Evolutionary conservation across 2,329 filamentous ascomycete genomes (phyloP).

Genomic region (Talaromyces sp.): DNA sequence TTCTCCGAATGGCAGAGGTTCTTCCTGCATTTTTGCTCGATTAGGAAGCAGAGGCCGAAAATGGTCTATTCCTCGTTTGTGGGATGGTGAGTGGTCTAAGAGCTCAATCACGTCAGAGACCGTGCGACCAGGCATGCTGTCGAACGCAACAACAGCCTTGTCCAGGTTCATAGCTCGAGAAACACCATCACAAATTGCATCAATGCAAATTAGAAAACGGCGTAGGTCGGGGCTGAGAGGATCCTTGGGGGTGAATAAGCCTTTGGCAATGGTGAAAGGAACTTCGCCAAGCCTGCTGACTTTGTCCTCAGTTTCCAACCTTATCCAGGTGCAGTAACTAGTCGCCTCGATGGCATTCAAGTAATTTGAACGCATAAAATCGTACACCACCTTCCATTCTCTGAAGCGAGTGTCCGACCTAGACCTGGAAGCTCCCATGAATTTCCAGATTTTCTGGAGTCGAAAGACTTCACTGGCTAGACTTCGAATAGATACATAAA

Average conservation of each 20-base stretch:
- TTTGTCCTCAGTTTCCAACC: constrained; percentile 24
- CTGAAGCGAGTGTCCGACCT: neutral
- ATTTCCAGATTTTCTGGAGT: constrained; percentile 11
- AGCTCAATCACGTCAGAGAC: neutral
- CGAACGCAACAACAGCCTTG: neutral
- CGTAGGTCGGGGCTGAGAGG: constrained; percentile 24
- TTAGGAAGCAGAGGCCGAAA: neutral
- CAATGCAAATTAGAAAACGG: constrained; percentile 23
- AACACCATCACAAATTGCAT: constrained; percentile 4
- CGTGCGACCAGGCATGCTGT: neutral
- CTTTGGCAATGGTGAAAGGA: constrained; percentile 19
- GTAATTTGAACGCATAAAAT: neutral
- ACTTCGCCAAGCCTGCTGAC: constrained; percentile 20
- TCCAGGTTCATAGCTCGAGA: neutral
- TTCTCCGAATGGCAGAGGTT: neutral
- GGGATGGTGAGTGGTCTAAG: neutral
- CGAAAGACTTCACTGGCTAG: constrained; percentile 4
- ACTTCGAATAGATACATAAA: neutral
- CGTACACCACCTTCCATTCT: neutral
- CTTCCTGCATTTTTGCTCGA: neutral
- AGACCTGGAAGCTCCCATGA: neutral
- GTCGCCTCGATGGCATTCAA: constrained; percentile 3
- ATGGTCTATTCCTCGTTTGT: neutral
- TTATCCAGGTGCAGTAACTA: constrained; percentile 25
- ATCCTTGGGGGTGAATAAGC: constrained; percentile 21